Evolutionary conservation across 768 basidiomycete species (phyloP).

Genomic region (Phlebiopsis gigantea): DNA sequence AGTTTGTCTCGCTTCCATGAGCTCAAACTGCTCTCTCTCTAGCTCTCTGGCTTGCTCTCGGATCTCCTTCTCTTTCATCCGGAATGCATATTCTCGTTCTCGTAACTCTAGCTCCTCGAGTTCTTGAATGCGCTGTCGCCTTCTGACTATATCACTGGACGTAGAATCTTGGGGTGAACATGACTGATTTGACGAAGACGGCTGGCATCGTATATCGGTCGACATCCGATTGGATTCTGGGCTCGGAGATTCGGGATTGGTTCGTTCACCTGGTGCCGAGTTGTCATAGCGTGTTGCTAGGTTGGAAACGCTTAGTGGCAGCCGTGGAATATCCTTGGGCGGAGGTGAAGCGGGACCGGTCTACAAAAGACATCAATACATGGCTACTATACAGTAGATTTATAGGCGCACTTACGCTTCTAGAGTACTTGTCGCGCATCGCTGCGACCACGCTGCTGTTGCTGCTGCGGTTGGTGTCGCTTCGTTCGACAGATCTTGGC

Average conservation of each 20-base stretch:
- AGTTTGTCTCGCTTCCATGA: constrained; percentile 32
- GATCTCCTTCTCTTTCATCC: constrained; percentile 50
- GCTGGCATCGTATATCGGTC: background rate
- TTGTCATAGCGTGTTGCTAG: constrained; percentile 60
- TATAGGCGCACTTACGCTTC: constrained; percentile 40
- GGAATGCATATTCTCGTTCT: constrained; percentile 50
- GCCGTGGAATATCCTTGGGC: constrained; percentile 56
- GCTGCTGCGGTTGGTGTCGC: constrained; percentile 44
- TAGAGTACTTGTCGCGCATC: constrained; percentile 60
- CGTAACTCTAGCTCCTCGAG: constrained; percentile 46
- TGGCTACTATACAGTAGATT: background rate
- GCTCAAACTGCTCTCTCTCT: constrained; percentile 46
- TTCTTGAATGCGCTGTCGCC: constrained; percentile 43
- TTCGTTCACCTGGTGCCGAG: constrained; percentile 18
- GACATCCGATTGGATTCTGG: constrained; percentile 7
- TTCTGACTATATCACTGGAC: constrained; percentile 29
- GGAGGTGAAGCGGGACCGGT: constrained; percentile 47
- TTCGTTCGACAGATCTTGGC: constrained; percentile 35
- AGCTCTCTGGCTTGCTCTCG: constrained; percentile 49
- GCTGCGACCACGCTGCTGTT: constrained; percentile 60
- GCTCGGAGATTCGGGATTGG: constrained; percentile 31
- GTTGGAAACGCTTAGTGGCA: constrained; percentile 58
- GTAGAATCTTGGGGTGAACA: background rate
- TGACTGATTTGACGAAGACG: background rate
- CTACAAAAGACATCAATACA: constrained; percentile 25